Percentiles rank a stretch among this genome's conserved stretches.
Evolutionary conservation across 2,329 filamentous ascomycete genomes (phyloP).

Genomic region (Aspergillus ustus): DNA sequence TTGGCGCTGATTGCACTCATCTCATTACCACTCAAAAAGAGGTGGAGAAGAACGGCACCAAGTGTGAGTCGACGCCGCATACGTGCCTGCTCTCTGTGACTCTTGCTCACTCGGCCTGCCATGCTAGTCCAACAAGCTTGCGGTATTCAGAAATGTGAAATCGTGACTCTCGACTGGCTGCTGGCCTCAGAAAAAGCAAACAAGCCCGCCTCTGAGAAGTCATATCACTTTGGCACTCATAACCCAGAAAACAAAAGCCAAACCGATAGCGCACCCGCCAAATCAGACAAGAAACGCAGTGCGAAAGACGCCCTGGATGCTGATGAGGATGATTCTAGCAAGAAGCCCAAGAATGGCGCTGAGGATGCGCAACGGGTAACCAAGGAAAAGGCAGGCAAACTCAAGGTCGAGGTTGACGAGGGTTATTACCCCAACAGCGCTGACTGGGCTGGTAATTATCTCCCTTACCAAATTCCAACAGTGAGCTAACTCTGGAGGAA

Average conservation of each 20-base stretch:
- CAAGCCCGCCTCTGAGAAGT: conserved; percentile 45
- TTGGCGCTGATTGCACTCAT: conserved; percentile 43
- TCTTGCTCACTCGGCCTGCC: conserved; percentile 57
- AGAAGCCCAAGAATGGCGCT: conserved; percentile 42
- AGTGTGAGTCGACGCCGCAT: conserved; percentile 33
- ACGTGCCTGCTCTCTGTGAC: conserved; percentile 50
- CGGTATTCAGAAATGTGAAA: conserved; percentile 52
- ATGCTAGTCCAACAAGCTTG: conserved; percentile 54
- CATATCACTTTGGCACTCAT: conserved; percentile 38
- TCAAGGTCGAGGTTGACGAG: conserved; percentile 56
- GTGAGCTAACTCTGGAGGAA: conserved; percentile 14
- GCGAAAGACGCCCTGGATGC: conserved; percentile 24
- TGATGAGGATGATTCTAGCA: conserved; percentile 29
- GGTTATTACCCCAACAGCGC: conserved; percentile 20
- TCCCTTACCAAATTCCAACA: not conserved
- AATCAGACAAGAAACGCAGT: conserved; percentile 39
- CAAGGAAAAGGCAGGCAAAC: conserved; percentile 41
- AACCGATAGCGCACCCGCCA: conserved; percentile 29
- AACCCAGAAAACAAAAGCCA: conserved; percentile 16
- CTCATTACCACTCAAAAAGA: conserved; percentile 44
- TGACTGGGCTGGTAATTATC: conserved; percentile 8
- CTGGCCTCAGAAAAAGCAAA: conserved; percentile 56
- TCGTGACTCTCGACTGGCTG: conserved; percentile 68
- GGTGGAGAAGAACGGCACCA: conserved; percentile 39
- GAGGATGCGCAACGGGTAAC: conserved; percentile 50